A percentile compares a stretch with the other conserved stretches of the same genome.
Conservation (phyloP, 495 filamentous ascomycete genomes). For the Penicillium malachiteum region DNA sequence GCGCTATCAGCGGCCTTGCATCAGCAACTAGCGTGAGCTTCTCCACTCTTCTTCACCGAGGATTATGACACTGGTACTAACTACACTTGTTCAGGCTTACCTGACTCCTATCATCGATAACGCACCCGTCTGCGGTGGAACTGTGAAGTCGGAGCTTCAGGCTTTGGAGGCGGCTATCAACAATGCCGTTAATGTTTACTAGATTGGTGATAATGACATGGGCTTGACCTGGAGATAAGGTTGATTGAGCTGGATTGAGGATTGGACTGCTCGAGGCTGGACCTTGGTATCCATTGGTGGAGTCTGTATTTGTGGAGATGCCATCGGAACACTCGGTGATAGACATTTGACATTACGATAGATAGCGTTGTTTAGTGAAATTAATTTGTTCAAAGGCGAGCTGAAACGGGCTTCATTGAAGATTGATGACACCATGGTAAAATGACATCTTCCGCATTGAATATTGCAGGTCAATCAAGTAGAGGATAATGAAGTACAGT, state of each 20-base stretch:
- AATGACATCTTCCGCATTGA: too few species aligned
- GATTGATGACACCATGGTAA: too few species aligned
- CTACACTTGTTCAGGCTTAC: not conserved
- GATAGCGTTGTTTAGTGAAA: not conserved
- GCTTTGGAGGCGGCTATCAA: not conserved
- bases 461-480: too few species aligned
- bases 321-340: not conserved
- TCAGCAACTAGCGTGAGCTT: not conserved
- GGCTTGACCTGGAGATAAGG: not conserved
- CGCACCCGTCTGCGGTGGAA: conserved; percentile 2
- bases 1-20: not conserved
- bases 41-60: too few species aligned
- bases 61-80: not conserved
- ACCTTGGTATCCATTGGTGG: not conserved
- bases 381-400: not conserved
- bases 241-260: not conserved
- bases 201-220: not conserved
- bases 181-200: not conserved
- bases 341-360: not conserved
- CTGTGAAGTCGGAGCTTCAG: not conserved
- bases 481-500: too few species aligned
- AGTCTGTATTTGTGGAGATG: not conserved
- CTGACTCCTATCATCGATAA: not conserved
- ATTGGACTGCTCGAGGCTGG: not conserved
- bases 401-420: too few species aligned